Conservation (phyloP, 208 protist genomes). For the Leishmania guyanensis region DNA sequence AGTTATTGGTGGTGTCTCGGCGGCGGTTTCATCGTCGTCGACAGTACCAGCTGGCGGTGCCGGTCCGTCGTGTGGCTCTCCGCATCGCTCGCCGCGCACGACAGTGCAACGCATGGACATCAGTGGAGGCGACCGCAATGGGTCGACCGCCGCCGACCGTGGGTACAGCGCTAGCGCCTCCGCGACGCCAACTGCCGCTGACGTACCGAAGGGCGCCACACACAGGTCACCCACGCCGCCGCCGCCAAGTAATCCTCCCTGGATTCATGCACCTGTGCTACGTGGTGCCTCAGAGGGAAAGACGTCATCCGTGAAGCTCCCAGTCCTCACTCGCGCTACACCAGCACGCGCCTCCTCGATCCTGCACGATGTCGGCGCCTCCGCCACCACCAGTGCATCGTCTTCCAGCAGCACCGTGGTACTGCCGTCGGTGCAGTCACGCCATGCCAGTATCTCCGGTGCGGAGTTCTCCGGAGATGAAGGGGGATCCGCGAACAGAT, state of each 20-base stretch:
- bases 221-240: not conserved
- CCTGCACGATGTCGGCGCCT: not conserved
- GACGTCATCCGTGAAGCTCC: constrained; percentile 2
- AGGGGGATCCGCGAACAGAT: not conserved
- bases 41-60: not conserved
- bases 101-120: constrained; percentile 25
- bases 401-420: not conserved
- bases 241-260: not conserved
- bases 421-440: not conserved
- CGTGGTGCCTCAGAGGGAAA: not conserved
- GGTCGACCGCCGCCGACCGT: constrained; percentile 9
- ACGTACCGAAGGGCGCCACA: not conserved
- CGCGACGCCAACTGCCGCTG: not conserved
- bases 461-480: not conserved
- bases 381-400: not conserved
- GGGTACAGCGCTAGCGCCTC: constrained; percentile 15
- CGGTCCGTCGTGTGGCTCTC: constrained; percentile 12
- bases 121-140: not conserved
- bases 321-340: constrained; percentile 11
- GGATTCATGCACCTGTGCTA: not conserved
- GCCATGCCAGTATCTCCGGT: not conserved
- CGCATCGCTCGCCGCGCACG: constrained; percentile 15
- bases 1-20: constrained; percentile 11
- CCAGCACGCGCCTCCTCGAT: not conserved
- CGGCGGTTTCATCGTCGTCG: constrained; percentile 1